Base-by-base conservation (phyloP, 2,329 filamentous ascomycete species). In the Aspergillus uvarum region DNA sequence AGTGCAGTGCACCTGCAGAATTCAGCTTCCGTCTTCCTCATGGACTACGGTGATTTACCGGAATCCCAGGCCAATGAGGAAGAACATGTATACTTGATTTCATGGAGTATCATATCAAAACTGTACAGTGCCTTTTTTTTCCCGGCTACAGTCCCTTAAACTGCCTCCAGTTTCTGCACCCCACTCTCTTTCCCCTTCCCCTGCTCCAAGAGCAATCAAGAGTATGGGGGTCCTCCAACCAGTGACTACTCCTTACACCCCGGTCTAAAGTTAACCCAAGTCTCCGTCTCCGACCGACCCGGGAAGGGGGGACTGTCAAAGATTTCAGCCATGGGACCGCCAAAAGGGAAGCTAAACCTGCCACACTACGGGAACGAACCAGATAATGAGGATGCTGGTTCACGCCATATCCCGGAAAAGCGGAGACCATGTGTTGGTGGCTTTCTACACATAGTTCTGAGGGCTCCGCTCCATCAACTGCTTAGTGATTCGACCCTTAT, bases 31-130 rank as follows among this genome's bases (percentile, higher is more conserved):
- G 42, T 42, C 31, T 22, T 24, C 16, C 22, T 54, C 7, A 44
- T 47, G 32, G 42, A 47, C 31, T 21, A 29, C 53, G 53, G 53
- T 24, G 53, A 14, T 55, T 35, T 55, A 55, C 47, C 53, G 53
- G 53, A n/a, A 11, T 14, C 21, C 3, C 12, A n/a, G 14, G 10
- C 53, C 53, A 55, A 55, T 55, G n/a, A 48, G 19, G 11, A 44
- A 44, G 22, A 35, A 35, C 32, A 16, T 12, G 32, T 35, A 35
- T 35, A 35, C 32, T 35, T 35, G 32, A 16, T 35, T 12, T 35
- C 32, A 35, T 35, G 5, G 12, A 35, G 32, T 14, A 8, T 32
- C 35, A 10, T 32, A 14, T 19, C 29, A 16, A 16, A 29, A 42
- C 12, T 53, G 14, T 6, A 8, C n/a, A 35, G 19, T 8, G 12